phyloP scores from a whole-genome alignment of 805 yeast genomes.

The Candida qinlingensis region DNA sequence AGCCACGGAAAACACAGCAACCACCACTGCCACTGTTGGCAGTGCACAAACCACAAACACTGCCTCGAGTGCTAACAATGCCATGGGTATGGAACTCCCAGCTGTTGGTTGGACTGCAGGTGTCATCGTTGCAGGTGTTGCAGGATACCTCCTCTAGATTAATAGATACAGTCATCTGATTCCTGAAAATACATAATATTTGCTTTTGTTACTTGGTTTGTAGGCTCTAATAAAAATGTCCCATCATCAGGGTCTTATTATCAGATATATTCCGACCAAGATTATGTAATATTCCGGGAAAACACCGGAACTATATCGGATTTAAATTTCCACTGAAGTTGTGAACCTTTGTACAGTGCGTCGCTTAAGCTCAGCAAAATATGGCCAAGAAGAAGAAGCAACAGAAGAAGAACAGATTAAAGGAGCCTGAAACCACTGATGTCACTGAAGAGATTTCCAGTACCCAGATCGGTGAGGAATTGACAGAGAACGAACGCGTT shows the following conservation, averaged over 20 bases:
- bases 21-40: constrained; percentile 14
- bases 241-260: too few relatives aligned
- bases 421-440: not conserved
- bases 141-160: constrained; percentile 1
- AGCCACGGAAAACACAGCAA: constrained; percentile 17
- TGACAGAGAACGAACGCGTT: not conserved
- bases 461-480: not conserved
- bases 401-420: not conserved
- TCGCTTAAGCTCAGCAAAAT: not conserved
- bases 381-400: constrained; percentile 19
- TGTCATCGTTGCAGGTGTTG: constrained; percentile 4
- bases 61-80: constrained; percentile 1
- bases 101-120: not conserved
- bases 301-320: too few relatives aligned
- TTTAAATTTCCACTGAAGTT: too few relatives aligned
- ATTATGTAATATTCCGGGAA: too few relatives aligned
- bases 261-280: too few relatives aligned
- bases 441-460: too few relatives aligned
- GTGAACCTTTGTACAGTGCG: too few relatives aligned
- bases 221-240: too few relatives aligned
- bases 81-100: not conserved
- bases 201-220: too few relatives aligned
- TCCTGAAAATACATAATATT: too few relatives aligned
- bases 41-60: constrained; percentile 3
- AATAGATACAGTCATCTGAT: too few relatives aligned